phyloP scores from a whole-genome alignment of 176 grass and related monocot species.

The Aegilops longissima region DNA sequence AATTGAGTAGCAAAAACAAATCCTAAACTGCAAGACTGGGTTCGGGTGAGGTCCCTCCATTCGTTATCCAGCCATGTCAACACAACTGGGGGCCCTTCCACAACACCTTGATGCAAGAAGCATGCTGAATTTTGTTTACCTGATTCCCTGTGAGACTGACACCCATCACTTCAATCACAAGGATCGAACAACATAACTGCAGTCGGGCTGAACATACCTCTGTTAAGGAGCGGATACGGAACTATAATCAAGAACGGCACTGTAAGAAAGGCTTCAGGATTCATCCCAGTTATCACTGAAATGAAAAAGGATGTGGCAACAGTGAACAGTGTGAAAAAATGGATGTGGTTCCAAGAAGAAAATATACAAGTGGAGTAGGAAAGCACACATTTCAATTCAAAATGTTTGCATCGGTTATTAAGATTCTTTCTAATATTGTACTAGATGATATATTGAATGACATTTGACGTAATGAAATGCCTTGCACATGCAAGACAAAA shows the following conservation, averaged over 20 bases:
- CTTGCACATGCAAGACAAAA: background rate
- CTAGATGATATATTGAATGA: too few species aligned
- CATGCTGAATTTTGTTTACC: background rate
- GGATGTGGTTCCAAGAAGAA: background rate
- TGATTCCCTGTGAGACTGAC: background rate
- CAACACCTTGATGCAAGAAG: background rate
- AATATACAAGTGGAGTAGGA: background rate
- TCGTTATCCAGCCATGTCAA: slow-evolving; percentile 9
- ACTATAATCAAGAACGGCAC: background rate
- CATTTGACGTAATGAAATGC: background rate
- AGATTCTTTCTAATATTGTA: too few species aligned
- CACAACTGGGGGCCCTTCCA: background rate
- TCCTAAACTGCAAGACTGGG: background rate
- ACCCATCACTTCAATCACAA: background rate
- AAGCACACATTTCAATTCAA: background rate
- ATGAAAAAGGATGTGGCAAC: background rate
- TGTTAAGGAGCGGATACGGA: background rate
- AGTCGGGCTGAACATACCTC: background rate
- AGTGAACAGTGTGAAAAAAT: background rate
- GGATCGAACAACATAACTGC: background rate
- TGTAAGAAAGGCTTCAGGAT: slow-evolving; percentile 4
- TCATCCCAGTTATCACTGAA: slow-evolving; percentile 4
- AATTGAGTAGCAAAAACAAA: background rate
- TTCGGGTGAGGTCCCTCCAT: background rate
- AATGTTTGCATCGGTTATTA: background rate